Evolutionary conservation across 2,329 filamentous ascomycete species (phyloP), one percentile per base, ranked within the genome.

Genomic region (Alternaria longipes): DNA sequence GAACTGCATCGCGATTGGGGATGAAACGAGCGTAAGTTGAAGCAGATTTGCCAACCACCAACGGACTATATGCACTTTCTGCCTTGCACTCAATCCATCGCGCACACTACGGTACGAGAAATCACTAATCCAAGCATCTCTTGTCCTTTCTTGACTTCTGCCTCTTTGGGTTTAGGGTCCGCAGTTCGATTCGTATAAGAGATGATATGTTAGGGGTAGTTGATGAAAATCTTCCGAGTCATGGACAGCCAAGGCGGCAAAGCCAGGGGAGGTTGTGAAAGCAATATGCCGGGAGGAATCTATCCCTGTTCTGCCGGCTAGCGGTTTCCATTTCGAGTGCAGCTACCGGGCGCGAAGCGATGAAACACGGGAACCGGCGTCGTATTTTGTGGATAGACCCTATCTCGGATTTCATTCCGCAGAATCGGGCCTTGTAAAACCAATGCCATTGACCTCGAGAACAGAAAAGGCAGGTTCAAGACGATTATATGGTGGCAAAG

Each of bases 1-100:
- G 63, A 71, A 68, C 44, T 71, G 69, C 74, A 77, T 77, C 28
- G 42, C 45, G 50, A 59, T n/a, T 14, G 32, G 24, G 30, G 32
- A 34, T 26, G 24, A 42, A n/a, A 22, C 14, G 45, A 1, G n/a
- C 5, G 36, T 55, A 16, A 45, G n/a, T 32, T 7, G 36, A 14
- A 36, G 20, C 14, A 12, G 22, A 38, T 14, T 20, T 38, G n/a
- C 12, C 44, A 1, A 26, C 11, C 26, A 49, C 26, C 30, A 24
- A 18, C 50, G 52, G 52, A 45, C 52, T 30, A 38, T n/a, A 44
- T 9, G 45, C 44, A 45, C 38, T 56, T 59, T 59, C 50, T 51
- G 30, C 50, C 36, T 40, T 32, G 38, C 51, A 22, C 51, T 5
- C 45, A 14, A 2, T 44, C 22, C 14, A 5, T 45, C 9, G 56